phyloP scores from a whole-genome alignment of 169 alveolate species.

The Plasmodium cynomolgi region DNA sequence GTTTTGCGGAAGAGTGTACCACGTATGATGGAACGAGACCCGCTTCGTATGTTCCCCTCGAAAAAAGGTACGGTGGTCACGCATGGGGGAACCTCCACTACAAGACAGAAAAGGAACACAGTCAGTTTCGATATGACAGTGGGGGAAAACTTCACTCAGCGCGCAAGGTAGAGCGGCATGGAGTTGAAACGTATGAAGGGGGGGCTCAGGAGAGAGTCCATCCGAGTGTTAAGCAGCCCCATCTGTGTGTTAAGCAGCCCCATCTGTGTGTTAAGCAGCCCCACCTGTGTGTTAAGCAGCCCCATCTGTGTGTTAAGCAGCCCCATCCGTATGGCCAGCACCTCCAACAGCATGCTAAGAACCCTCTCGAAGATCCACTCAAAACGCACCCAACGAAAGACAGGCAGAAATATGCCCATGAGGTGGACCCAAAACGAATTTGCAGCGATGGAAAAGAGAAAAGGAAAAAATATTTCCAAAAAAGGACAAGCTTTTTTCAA shows the following conservation, averaged over 20 bases:
- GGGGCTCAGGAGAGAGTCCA: background rate
- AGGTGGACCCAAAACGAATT: background rate
- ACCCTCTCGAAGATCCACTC: background rate
- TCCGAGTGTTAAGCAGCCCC: background rate
- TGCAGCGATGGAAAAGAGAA: background rate
- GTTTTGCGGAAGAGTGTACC: background rate
- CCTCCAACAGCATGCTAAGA: background rate
- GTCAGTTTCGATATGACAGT: background rate
- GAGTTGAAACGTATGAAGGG: background rate
- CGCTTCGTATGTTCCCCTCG: background rate
- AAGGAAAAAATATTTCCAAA: background rate
- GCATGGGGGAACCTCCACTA: background rate
- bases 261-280: background rate
- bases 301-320: background rate
- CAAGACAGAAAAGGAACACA: background rate
- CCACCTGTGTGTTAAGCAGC: background rate
- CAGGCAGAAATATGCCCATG: background rate
- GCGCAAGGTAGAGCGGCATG: background rate
- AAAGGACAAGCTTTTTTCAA: background rate
- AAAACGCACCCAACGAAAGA: background rate
- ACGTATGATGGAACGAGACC: background rate
- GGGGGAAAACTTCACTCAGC: background rate
- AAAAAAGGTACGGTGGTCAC: background rate
- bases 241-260: background rate
- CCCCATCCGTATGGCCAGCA: background rate